Percentiles rank a stretch among this genome's conserved stretches.
Conservation (phyloP, 768 basidiomycete species). For the Mycena polygramma region DNA sequence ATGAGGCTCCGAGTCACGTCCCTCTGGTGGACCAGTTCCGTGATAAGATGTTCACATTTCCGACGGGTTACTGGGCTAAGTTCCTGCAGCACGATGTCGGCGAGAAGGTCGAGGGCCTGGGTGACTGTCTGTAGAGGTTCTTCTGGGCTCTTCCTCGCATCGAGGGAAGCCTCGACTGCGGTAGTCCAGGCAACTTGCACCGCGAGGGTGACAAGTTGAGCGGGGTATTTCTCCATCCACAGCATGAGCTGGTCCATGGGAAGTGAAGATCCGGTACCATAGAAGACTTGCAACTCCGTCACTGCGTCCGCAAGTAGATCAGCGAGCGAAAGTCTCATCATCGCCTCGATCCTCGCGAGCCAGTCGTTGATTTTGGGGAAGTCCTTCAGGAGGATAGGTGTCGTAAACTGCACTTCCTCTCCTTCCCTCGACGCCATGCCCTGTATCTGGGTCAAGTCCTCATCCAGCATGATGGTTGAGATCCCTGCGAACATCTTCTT, state of each 20-base stretch:
- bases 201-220: slow-evolving; percentile 96
- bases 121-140: slow-evolving; percentile 79
- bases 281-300: slow-evolving; percentile 83
- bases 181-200: slow-evolving; percentile 95
- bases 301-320: slow-evolving; percentile 85
- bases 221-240: slow-evolving; percentile 96
- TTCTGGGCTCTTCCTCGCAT: slow-evolving; percentile 67
- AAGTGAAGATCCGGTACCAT: slow-evolving; percentile 74
- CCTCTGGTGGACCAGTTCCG: slow-evolving; percentile 97
- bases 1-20: slow-evolving; percentile 91
- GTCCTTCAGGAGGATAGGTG: slow-evolving; percentile 89
- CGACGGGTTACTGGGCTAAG: slow-evolving; percentile 91
- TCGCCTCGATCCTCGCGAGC: slow-evolving; percentile 91
- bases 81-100: slow-evolving; percentile 94
- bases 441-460: slow-evolving; percentile 88
- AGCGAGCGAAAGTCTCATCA: slow-evolving; percentile 94
- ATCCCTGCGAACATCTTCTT: slow-evolving; percentile 99
- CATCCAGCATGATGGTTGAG: slow-evolving; percentile 88
- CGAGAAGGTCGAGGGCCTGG: slow-evolving; percentile 93
- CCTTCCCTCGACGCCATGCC: slow-evolving; percentile 98
- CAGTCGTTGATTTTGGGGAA: slow-evolving; percentile 99
- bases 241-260: slow-evolving; percentile 76
- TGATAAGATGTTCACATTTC: slow-evolving; percentile 99
- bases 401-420: slow-evolving; percentile 89
- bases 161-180: slow-evolving; percentile 81